phyloP scores from a whole-genome alignment of 2,329 filamentous ascomycete genomes.

The Curvularia spicifera region DNA sequence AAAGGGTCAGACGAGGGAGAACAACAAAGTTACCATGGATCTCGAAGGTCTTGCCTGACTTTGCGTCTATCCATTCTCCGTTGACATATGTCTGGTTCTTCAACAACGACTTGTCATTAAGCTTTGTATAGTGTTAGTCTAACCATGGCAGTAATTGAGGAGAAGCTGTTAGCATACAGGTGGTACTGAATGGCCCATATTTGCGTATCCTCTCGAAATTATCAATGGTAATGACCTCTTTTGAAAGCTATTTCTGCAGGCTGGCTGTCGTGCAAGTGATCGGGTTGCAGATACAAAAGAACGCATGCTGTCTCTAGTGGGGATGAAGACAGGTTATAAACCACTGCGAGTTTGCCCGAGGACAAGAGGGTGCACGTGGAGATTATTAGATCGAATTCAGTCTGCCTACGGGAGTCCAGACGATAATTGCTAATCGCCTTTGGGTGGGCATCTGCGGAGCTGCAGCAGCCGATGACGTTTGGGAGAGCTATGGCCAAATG shows the following conservation, averaged over 20 bases:
- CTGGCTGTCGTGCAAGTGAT: slow-evolving; percentile 41
- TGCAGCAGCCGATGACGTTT: slow-evolving; percentile 17
- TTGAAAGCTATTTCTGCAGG: slow-evolving; percentile 42
- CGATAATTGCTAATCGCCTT: slow-evolving; percentile 10
- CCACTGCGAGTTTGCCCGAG: slow-evolving; percentile 4
- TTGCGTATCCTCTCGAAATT: slow-evolving; percentile 50
- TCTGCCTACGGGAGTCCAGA: slow-evolving; percentile 3
- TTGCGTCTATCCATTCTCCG: slow-evolving; percentile 86
- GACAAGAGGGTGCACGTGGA: slow-evolving; percentile 7
- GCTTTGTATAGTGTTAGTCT: slow-evolving; percentile 39
- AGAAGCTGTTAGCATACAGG: slow-evolving; percentile 34
- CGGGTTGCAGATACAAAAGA: slow-evolving; percentile 41
- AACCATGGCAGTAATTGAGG: not conserved
- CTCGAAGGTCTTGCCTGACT: slow-evolving; percentile 90
- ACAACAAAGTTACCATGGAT: slow-evolving; percentile 60
- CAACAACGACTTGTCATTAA: slow-evolving; percentile 67
- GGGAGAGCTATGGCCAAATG: slow-evolving; percentile 17
- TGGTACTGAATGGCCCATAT: slow-evolving; percentile 53
- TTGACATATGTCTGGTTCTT: slow-evolving; percentile 88
- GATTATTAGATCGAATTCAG: slow-evolving; percentile 8
- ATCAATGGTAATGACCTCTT: slow-evolving; percentile 43
- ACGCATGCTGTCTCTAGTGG: slow-evolving; percentile 35
- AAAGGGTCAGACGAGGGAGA: not conserved
- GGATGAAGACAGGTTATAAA: slow-evolving; percentile 12
- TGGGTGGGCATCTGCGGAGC: slow-evolving; percentile 5